Evolutionary conservation across 2,329 filamentous ascomycete genomes (phyloP).

Genomic region (Cladosporium colombiae): DNA sequence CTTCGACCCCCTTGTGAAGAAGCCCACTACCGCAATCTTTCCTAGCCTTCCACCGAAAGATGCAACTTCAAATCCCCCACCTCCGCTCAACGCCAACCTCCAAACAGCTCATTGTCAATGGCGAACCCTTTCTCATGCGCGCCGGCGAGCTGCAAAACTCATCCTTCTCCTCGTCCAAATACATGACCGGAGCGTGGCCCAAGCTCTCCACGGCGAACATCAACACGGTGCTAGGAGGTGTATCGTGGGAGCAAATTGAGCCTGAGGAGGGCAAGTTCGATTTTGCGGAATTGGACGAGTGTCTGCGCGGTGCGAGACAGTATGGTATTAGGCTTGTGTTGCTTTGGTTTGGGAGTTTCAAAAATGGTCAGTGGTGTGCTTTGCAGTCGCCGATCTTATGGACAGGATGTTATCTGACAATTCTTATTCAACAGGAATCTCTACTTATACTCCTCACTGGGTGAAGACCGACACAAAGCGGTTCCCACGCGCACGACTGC

Average conservation of each 20-base stretch:
- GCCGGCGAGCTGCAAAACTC: constrained; percentile 53
- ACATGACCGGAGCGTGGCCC: constrained; percentile 48
- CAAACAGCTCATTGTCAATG: constrained; percentile 47
- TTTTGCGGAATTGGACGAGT: constrained; percentile 45
- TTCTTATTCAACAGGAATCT: constrained; percentile 31
- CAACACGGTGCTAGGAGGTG: constrained; percentile 49
- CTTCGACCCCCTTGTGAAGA: background rate
- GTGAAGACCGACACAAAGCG: constrained; percentile 39
- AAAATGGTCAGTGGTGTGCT: constrained; percentile 44
- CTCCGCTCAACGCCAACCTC: constrained; percentile 22
- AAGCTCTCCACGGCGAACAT: constrained; percentile 45
- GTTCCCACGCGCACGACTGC: constrained; percentile 37
- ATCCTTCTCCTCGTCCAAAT: constrained; percentile 46
- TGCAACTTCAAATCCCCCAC: constrained; percentile 22
- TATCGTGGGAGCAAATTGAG: constrained; percentile 52
- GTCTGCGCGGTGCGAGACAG: constrained; percentile 42
- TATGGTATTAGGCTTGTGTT: constrained; percentile 45
- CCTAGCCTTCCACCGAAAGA: background rate
- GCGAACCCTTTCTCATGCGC: constrained; percentile 47
- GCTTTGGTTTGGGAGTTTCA: constrained; percentile 52
- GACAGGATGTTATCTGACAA: background rate
- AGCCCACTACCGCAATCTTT: background rate
- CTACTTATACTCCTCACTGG: constrained; percentile 45
- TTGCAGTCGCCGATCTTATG: background rate
- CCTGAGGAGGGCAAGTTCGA: constrained; percentile 47